Evolutionary conservation across 2,329 filamentous ascomycete genomes (phyloP).

Genomic region (Hirsutella thompsonii): DNA sequence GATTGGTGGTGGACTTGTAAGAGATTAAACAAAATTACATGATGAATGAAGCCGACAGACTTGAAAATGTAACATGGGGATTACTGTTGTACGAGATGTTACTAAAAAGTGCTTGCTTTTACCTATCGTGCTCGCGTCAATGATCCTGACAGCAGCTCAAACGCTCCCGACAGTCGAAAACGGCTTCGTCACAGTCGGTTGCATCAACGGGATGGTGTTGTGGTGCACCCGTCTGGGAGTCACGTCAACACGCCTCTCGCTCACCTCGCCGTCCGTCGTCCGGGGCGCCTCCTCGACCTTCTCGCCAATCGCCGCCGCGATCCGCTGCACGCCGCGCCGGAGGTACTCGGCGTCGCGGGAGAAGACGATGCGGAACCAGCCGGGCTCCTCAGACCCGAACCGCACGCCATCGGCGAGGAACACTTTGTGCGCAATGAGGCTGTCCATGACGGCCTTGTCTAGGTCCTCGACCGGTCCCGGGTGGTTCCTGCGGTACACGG

Average conservation of each 20-base stretch:
- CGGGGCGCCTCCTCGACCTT: neutral
- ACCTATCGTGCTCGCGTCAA: no score
- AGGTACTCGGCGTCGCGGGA: constrained; percentile 18
- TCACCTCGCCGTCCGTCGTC: neutral
- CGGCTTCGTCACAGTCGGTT: no score
- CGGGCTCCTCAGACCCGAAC: constrained; percentile 23
- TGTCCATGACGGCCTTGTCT: constrained; percentile 13
- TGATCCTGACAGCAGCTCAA: neutral
- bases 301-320: constrained; percentile 2
- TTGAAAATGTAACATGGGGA: no score
- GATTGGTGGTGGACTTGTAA: neutral
- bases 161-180: no score
- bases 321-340: constrained; percentile 11
- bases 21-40: no score
- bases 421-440: constrained; percentile 16
- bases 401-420: constrained; percentile 22
- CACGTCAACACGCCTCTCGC: neutral
- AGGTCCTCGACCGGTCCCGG: constrained; percentile 9
- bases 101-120: no score
- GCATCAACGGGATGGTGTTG: no score
- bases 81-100: no score
- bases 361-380: constrained; percentile 27
- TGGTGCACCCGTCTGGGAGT: no score
- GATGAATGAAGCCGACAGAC: no score
- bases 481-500: constrained; percentile 11